Evolutionary conservation across 768 basidiomycete species (phyloP).

Genomic region (Termitomyces sp.): DNA sequence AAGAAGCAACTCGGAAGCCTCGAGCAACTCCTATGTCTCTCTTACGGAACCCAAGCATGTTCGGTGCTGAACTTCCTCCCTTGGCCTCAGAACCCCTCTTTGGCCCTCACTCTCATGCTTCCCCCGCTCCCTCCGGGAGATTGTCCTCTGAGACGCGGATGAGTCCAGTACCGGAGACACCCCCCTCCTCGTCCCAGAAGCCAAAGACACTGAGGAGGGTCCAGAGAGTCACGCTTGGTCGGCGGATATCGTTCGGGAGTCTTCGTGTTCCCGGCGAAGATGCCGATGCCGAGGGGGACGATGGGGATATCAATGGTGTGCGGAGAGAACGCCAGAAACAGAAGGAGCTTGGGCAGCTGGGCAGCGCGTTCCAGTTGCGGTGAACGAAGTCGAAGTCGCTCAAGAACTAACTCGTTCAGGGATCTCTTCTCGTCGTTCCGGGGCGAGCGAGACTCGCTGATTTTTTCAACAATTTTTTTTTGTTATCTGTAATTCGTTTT

Average conservation of each 20-base stretch:
- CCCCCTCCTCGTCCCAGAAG: conserved; percentile 17
- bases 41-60: conserved; percentile 58
- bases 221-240: conserved; percentile 38
- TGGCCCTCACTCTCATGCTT: not conserved
- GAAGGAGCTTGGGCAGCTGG: conserved; percentile 33
- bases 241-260: conserved; percentile 65
- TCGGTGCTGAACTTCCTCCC: conserved; percentile 57
- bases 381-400: conserved; percentile 18
- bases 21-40: conserved; percentile 40
- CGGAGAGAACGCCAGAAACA: conserved; percentile 8
- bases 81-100: conserved; percentile 8
- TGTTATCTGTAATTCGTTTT: not conserved
- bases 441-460: not conserved
- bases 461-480: not conserved
- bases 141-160: not conserved
- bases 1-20: conserved; percentile 4
- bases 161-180: not conserved
- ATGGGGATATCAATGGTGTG: conserved; percentile 22
- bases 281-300: conserved; percentile 27
- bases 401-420: not conserved
- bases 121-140: conserved; percentile 10
- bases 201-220: conserved; percentile 45
- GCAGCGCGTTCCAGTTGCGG: conserved; percentile 68
- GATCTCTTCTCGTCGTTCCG: not conserved
- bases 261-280: conserved; percentile 32